Percentiles rank a stretch among this genome's conserved stretches.
Conservation (phyloP, 495 filamentous ascomycete genomes). For the Hypomontagnella submonticulosa region DNA sequence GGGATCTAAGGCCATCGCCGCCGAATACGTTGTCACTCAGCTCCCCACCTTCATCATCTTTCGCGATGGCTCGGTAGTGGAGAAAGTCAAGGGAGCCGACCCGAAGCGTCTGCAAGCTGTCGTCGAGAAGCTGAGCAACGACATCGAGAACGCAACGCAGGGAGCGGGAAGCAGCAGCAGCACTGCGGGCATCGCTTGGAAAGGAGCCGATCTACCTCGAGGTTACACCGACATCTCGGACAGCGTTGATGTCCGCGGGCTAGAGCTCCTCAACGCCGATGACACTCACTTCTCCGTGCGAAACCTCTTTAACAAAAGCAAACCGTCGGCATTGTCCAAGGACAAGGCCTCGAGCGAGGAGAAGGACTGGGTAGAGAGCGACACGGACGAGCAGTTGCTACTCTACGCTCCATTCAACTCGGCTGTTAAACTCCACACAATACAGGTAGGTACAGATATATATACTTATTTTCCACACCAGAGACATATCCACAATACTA, state of each 20-base stretch:
- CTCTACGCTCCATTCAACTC: slow-evolving; percentile 91
- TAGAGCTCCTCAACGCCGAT: slow-evolving; percentile 89
- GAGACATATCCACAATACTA: slow-evolving; percentile 33
- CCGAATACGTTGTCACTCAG: slow-evolving; percentile 75
- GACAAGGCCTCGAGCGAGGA: slow-evolving; percentile 63
- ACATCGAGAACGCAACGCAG: slow-evolving; percentile 67
- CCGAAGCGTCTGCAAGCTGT: slow-evolving; percentile 71
- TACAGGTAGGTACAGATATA: slow-evolving; percentile 65
- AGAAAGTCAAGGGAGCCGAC: slow-evolving; percentile 80
- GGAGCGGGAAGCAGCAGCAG: slow-evolving; percentile 57
- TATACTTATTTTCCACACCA: not conserved
- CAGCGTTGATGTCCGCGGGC: slow-evolving; percentile 77
- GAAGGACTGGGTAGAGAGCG: slow-evolving; percentile 96
- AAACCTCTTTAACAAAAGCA: slow-evolving; percentile 74
- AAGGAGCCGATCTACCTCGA: slow-evolving; percentile 76
- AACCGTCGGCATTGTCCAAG: slow-evolving; percentile 73
- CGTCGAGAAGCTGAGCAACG: slow-evolving; percentile 76
- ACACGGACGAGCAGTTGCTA: slow-evolving; percentile 98
- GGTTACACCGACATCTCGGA: slow-evolving; percentile 86
- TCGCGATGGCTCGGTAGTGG: slow-evolving; percentile 71
- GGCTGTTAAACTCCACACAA: slow-evolving; percentile 87
- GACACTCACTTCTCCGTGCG: slow-evolving; percentile 72
- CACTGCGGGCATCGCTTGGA: slow-evolving; percentile 68
- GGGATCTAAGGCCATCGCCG: slow-evolving; percentile 69
- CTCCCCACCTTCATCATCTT: slow-evolving; percentile 94